phyloP scores from a whole-genome alignment of 352 stramenopile species.

The Phytopythium mirpurense region DNA sequence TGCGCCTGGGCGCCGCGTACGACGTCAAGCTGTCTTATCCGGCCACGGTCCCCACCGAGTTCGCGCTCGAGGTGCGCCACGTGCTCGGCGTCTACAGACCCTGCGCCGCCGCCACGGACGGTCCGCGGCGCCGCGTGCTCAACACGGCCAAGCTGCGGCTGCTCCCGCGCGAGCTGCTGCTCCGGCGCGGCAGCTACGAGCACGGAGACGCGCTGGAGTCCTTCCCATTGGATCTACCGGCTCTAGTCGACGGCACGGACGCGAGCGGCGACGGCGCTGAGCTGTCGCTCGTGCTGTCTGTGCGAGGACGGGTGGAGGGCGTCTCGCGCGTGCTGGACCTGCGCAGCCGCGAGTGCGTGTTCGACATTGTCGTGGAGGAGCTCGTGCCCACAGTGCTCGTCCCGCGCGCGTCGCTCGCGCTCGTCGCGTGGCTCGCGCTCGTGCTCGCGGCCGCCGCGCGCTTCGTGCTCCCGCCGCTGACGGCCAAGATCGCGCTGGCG shows the following conservation, averaged over 20 bases:
- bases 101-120: constrained; percentile 3
- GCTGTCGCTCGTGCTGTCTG: constrained; percentile 35
- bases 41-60: constrained; percentile 46
- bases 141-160: constrained; percentile 72
- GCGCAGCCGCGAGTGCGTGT: constrained; percentile 40
- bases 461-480: constrained; percentile 41
- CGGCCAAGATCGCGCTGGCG: constrained; percentile 45
- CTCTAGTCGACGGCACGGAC: neutral
- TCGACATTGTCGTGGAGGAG: constrained; percentile 74
- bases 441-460: constrained; percentile 27
- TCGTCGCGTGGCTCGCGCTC: constrained; percentile 51
- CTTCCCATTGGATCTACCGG: constrained; percentile 16
- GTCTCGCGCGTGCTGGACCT: constrained; percentile 34
- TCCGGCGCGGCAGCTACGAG: neutral
- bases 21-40: constrained; percentile 80
- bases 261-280: neutral
- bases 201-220: constrained; percentile 7
- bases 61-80: constrained; percentile 41
- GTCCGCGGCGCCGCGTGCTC: constrained; percentile 30
- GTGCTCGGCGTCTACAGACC: constrained; percentile 14
- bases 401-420: constrained; percentile 40
- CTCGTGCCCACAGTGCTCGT: constrained; percentile 43
- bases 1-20: constrained; percentile 44
- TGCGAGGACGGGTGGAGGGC: constrained; percentile 47
- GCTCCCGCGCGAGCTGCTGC: constrained; percentile 32